These are phyloP conservation scores for Akebia trifoliata DNA, from an alignment of 164 flowering plant species.

Conservation along the genomic window DNA sequence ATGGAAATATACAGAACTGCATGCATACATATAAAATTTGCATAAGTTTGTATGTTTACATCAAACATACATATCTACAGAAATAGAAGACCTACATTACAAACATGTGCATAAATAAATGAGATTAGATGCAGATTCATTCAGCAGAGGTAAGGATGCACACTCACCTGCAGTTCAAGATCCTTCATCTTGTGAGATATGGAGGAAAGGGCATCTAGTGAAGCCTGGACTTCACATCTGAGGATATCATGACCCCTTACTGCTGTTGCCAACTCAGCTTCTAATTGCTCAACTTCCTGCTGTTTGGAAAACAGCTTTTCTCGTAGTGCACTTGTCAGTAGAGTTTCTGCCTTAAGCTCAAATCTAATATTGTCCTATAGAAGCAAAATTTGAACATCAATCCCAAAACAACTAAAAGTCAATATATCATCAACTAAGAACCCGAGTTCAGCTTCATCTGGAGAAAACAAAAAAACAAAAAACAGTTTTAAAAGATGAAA, in stretches of 20 bases:
- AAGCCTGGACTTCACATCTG: constrained; percentile 64
- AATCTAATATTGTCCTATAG: constrained; percentile 37
- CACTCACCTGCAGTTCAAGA: constrained; percentile 80
- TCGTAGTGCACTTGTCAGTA: constrained; percentile 63
- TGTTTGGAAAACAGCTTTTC: constrained; percentile 80
- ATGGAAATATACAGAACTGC: no score
- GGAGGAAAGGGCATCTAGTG: constrained; percentile 61
- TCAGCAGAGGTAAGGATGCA: background rate
- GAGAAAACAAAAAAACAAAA: no score
- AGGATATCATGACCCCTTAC: constrained; percentile 73
- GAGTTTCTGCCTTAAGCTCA: constrained; percentile 70
- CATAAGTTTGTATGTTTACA: no score
- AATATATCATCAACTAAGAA: no score
- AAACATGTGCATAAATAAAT: no score
- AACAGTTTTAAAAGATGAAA: background rate
- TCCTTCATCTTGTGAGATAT: constrained; percentile 69
- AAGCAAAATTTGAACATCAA: background rate
- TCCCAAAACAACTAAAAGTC: no score
- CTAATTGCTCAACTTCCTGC: constrained; percentile 72
- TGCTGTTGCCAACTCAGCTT: constrained; percentile 83
- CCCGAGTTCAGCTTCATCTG: background rate
- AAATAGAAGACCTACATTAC: no score
- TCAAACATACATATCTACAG: no score
- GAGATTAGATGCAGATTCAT: background rate
- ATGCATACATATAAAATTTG: no score